phyloP scores from a whole-genome alignment of 2,329 filamentous ascomycete species.

The Blastomyces gilchristii region DNA sequence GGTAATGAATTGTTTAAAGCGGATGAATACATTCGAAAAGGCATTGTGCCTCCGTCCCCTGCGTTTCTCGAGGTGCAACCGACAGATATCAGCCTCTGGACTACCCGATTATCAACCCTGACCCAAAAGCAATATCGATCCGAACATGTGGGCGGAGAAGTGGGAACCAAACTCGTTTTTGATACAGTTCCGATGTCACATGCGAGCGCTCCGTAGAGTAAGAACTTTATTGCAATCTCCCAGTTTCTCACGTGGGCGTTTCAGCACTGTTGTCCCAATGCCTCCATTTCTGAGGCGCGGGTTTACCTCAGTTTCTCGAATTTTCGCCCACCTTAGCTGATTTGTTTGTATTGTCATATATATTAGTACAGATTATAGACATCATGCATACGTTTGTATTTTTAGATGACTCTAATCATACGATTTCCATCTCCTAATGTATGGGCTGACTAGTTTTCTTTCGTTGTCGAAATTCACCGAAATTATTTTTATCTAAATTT shows the following conservation, averaged over 20 bases:
- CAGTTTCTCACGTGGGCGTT: not conserved
- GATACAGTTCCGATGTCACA: slow-evolving; percentile 2
- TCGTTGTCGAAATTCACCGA: no score
- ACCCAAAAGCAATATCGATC: slow-evolving; percentile 17
- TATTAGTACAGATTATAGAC: not conserved
- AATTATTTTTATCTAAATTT: no score
- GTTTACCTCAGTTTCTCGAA: not conserved
- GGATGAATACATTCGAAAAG: slow-evolving; percentile 19
- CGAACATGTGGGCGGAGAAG: slow-evolving; percentile 6
- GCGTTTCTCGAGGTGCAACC: slow-evolving; percentile 9
- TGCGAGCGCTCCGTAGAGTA: not conserved
- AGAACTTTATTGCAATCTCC: not conserved
- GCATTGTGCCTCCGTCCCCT: slow-evolving; percentile 10
- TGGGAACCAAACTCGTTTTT: not conserved
- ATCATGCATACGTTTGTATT: not conserved
- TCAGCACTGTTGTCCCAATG: not conserved
- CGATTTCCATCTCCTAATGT: not conserved
- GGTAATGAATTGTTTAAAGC: slow-evolving; percentile 9
- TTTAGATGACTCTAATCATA: not conserved
- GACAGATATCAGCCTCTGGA: slow-evolving; percentile 15
- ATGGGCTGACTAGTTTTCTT: not conserved
- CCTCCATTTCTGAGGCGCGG: not conserved
- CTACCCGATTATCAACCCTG: slow-evolving; percentile 14
- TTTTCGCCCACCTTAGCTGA: not conserved
- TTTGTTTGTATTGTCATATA: not conserved